Evolutionary conservation across 139 green algal genomes (phyloP).

Genomic region (Coelastrella sp.): DNA sequence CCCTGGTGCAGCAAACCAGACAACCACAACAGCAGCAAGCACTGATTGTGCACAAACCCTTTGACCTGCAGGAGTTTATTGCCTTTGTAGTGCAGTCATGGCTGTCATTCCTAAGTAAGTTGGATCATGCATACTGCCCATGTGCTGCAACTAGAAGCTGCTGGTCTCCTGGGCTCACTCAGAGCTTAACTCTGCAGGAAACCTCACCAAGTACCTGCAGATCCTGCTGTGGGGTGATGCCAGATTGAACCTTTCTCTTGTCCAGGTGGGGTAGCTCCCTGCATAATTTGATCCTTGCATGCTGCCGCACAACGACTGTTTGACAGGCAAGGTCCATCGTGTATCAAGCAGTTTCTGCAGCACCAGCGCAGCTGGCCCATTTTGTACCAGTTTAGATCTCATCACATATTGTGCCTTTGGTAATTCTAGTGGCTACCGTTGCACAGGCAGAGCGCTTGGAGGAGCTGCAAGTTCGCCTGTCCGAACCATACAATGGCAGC

Average conservation of each 20-base stretch:
- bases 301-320: too few relatives aligned
- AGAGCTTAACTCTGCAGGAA: not conserved
- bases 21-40: conserved; percentile 21
- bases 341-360: not conserved
- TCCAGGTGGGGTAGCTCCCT: conserved; percentile 12
- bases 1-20: not conserved
- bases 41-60: conserved; percentile 41
- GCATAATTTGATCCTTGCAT: too few relatives aligned
- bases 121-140: too few relatives aligned
- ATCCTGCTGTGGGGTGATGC: not conserved
- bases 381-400: not conserved
- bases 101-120: conserved; percentile 35
- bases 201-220: conserved; percentile 8
- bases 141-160: not conserved
- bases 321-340: too few relatives aligned
- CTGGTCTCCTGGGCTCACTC: not conserved
- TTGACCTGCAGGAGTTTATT: conserved; percentile 32
- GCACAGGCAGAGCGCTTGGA: conserved; percentile 57
- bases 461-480: conserved; percentile 45
- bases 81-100: conserved; percentile 8
- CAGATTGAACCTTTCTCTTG: not conserved
- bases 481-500: conserved; percentile 53
- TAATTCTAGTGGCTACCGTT: not conserved
- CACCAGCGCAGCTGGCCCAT: not conserved
- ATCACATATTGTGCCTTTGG: not conserved